Percentiles rank a stretch among this genome's conserved stretches.
Conservation (phyloP, 192 early-diverging fungal genomes). For the Backusella tuberculispora region DNA sequence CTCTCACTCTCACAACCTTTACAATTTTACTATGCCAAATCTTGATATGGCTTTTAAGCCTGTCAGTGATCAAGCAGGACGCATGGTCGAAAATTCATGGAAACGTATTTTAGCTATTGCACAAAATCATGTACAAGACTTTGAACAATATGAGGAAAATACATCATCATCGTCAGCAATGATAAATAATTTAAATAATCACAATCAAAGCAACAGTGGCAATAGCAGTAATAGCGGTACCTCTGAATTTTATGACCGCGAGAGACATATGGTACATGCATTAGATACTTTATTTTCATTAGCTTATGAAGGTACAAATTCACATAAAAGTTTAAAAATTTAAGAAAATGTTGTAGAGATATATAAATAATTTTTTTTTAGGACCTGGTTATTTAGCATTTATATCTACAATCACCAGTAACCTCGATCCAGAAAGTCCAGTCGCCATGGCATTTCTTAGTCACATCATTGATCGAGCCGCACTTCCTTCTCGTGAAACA, state of each 20-base stretch:
- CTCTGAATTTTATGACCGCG: conserved; percentile 18
- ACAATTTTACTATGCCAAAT: conserved; percentile 13
- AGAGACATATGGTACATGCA: conserved; percentile 27
- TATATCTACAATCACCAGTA: conserved; percentile 22
- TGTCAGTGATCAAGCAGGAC: conserved; percentile 21
- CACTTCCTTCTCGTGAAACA: conserved; percentile 56
- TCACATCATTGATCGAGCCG: conserved; percentile 61
- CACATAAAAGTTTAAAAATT: neutral
- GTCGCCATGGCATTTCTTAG: conserved; percentile 57
- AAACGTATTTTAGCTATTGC: conserved; percentile 20
- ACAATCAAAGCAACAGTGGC: neutral
- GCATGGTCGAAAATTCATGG: conserved; percentile 20
- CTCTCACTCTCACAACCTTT: neutral
- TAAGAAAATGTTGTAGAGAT: neutral
- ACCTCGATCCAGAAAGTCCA: conserved; percentile 43
- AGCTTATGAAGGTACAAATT: conserved; percentile 19
- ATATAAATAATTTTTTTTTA: neutral
- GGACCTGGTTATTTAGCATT: conserved; percentile 36
- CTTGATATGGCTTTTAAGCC: conserved; percentile 15
- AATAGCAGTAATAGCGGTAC: neutral
- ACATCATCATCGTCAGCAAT: neutral
- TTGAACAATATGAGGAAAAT: conserved; percentile 3
- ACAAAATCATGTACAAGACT: conserved; percentile 22
- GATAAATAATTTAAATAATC: too few relatives aligned
- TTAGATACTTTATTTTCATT: conserved; percentile 25